A percentile compares a stretch with the other conserved stretches of the same genome.
These are phyloP conservation scores for Scleroderma citrinum DNA, from an alignment of 768 basidiomycete species.

Conservation along the genomic window DNA sequence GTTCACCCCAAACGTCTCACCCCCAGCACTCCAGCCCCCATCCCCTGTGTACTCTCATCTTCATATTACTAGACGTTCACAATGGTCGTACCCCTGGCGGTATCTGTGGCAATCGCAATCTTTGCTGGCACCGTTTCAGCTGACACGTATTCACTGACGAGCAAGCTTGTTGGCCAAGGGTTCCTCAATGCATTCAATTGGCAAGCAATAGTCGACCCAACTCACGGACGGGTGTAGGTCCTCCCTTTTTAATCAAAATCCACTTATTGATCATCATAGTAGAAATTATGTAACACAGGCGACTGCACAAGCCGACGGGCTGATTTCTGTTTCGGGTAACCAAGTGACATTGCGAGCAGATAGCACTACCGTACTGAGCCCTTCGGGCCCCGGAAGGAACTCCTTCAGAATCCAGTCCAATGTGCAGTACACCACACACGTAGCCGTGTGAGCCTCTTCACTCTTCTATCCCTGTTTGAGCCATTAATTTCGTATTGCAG, in stretches of 20 bases:
- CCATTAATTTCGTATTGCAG: slow-evolving; percentile 6
- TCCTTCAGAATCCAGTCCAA: slow-evolving; percentile 33
- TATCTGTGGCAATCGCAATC: background rate
- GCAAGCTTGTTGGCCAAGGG: slow-evolving; percentile 40
- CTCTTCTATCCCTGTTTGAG: background rate
- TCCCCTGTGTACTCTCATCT: background rate
- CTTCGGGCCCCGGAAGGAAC: slow-evolving; percentile 29
- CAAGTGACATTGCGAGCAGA: slow-evolving; percentile 29
- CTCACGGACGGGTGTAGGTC: slow-evolving; percentile 29
- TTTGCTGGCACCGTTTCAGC: background rate
- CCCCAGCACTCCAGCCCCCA: background rate
- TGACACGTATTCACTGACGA: slow-evolving; percentile 39
- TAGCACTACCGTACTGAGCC: slow-evolving; percentile 22
- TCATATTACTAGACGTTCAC: background rate
- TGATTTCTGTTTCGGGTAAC: slow-evolving; percentile 50
- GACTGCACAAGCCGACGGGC: slow-evolving; percentile 47
- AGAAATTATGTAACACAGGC: slow-evolving; percentile 41
- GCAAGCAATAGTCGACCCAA: slow-evolving; percentile 27
- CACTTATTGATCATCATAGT: background rate
- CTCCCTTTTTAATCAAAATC: background rate
- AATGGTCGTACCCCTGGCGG: background rate
- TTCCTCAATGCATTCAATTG: slow-evolving; percentile 35
- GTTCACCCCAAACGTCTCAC: background rate
- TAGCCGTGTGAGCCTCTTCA: slow-evolving; percentile 22
- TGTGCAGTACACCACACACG: slow-evolving; percentile 26